Percentiles rank a stretch among this genome's conserved stretches.
Conservation (phyloP, 768 basidiomycete genomes). For the Amanita rubescens region DNA sequence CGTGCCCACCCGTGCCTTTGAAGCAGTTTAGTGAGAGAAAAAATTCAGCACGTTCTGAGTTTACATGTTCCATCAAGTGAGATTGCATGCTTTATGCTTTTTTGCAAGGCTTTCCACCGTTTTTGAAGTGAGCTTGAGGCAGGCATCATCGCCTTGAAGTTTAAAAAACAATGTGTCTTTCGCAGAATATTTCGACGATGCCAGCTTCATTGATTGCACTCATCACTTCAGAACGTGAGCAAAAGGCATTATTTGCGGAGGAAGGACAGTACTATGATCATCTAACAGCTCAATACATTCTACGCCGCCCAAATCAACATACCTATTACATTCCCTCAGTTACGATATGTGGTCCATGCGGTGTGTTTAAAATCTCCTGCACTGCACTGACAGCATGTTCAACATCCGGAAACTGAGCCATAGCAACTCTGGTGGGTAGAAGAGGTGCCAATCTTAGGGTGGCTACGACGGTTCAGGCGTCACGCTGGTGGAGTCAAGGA, state of each 20-base stretch:
- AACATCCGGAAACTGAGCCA: slow-evolving; percentile 82
- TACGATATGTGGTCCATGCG: slow-evolving; percentile 66
- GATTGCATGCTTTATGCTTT: slow-evolving; percentile 67
- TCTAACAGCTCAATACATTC: slow-evolving; percentile 90
- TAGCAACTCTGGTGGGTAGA: slow-evolving; percentile 78
- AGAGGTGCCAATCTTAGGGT: slow-evolving; percentile 78
- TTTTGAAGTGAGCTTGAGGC: slow-evolving; percentile 51
- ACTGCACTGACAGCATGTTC: slow-evolving; percentile 74
- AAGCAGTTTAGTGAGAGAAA: no score
- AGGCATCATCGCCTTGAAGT: slow-evolving; percentile 67
- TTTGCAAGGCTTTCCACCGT: slow-evolving; percentile 54
- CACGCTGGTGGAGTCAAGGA: not conserved
- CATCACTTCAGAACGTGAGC: slow-evolving; percentile 49
- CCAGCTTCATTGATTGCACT: slow-evolving; percentile 65
- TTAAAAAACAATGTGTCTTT: slow-evolving; percentile 88
- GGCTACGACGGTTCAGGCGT: slow-evolving; percentile 32
- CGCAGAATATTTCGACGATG: slow-evolving; percentile 55
- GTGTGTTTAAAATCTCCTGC: slow-evolving; percentile 66
- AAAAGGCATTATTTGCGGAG: not conserved
- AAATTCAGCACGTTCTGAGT: no score
- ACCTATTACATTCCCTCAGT: no score
- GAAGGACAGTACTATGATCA: slow-evolving; percentile 43
- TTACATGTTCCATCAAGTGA: slow-evolving; percentile 70
- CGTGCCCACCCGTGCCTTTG: slow-evolving; percentile 79
- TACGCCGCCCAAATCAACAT: slow-evolving; percentile 18